phyloP scores from a whole-genome alignment of 345 rosid genomes.

The Balakata baccata region DNA sequence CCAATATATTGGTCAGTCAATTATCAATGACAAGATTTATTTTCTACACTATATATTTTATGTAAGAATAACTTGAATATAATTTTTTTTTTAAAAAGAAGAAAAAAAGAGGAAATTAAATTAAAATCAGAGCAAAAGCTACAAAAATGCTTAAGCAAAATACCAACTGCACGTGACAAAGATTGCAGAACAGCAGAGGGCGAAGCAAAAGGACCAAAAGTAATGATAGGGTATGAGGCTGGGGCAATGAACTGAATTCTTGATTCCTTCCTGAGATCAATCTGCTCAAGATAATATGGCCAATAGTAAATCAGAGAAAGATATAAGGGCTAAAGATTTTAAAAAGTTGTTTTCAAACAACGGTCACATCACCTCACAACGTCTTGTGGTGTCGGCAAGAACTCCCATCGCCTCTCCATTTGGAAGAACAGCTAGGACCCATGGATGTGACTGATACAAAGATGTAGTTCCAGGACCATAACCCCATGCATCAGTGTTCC shows the following conservation, averaged over 20 bases:
- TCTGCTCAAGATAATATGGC: constrained; percentile 41
- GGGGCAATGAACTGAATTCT: constrained; percentile 48
- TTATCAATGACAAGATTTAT: not conserved
- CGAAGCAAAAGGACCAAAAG: constrained; percentile 80
- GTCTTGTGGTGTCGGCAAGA: constrained; percentile 83
- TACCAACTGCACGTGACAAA: constrained; percentile 79
- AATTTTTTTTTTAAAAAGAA: not conserved
- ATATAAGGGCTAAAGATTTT: not conserved
- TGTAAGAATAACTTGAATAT: not conserved
- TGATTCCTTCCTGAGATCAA: constrained; percentile 74
- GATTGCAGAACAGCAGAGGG: constrained; percentile 71
- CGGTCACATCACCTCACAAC: constrained; percentile 65
- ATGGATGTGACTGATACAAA: constrained; percentile 93
- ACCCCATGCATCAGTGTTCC: constrained; percentile 92
- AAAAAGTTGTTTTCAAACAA: not conserved
- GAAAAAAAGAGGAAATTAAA: constrained; percentile 2
- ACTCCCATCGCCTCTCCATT: constrained; percentile 80
- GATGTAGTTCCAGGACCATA: constrained; percentile 84
- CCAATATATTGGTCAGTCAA: no score
- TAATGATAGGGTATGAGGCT: constrained; percentile 66
- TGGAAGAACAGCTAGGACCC: constrained; percentile 85
- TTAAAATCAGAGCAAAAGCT: constrained; percentile 4
- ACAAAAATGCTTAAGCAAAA: constrained; percentile 10
- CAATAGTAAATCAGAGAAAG: constrained; percentile 1
- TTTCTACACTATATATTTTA: not conserved